Evolutionary conservation across 192 early-diverging fungal genomes (phyloP), one percentile per base, ranked within the genome.

Genomic region (Coemansia sp.): DNA sequence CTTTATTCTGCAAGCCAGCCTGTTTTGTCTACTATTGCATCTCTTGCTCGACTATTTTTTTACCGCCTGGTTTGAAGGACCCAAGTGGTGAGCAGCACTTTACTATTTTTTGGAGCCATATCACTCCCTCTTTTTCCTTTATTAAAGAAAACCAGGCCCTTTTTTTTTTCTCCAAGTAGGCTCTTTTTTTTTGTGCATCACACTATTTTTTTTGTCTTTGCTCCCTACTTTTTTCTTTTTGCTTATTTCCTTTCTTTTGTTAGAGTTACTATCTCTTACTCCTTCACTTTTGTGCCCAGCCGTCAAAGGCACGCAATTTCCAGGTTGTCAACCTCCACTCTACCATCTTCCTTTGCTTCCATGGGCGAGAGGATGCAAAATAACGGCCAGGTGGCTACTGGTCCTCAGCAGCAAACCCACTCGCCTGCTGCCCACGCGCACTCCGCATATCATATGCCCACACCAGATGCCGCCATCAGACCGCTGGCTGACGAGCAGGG

Each of bases 371-470:
- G 55, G 51, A 65, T 78, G 75, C 76, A 74, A 45, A 74, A 73
- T 32, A 73, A 74, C 68, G 71, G 72, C 25, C 76, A 79, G n/a
- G 53, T 74, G 30, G 52, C 60, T 13, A 55, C 72, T 39, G 68
- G 65, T 23, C 62, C 52, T 20, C 73, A 65, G 45, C 58, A 52
- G 28, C 64, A 58, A 58, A 49, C 57, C 20, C 57, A 57, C 46
- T 27, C 34, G 25, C 49, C n/a, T 35, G 35, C 49, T 25, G n/a
- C 23, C 9, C 49, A 54, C 49, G 61, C 64, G 32, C 55, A 66
- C 48, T 36, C 50, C 14, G 29, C 50, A 35, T 66, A 60, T 60
- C 57, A 60, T 34, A 66, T 66, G 55, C 20, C 55, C 46, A 30
- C 67, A 63, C 16, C 64, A 53, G 25, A 59, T n/a, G 45, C 32